Evolutionary conservation across 805 yeast genomes (phyloP), one percentile per base, ranked within the genome.

Genomic region (Kluyveromyces siamensis): DNA sequence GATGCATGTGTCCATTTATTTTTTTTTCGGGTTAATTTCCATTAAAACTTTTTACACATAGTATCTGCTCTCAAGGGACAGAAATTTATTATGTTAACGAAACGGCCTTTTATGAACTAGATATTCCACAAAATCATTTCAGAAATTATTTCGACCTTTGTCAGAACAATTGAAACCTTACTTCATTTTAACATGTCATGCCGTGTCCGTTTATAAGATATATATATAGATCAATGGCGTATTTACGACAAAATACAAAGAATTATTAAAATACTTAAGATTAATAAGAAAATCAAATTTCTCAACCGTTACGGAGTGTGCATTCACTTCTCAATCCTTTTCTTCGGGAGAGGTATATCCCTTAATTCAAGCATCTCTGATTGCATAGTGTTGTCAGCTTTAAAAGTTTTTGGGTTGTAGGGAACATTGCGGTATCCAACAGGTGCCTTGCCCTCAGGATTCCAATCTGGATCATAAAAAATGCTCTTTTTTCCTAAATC

Each of bases 391-490:
- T 44, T 44, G 43, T 55, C 61, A 30, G 71, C 50, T 14, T 73
- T 72, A 36, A 60, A 63, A 2, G 67, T 60, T 6, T 18, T 11
- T 5, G 52, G 50, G 41, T 60, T 62, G 43, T 65, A 65, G 1
- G 70, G 64, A 4, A 65, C 36, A 33, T 49, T 62, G 40, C 54
- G 55, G 40, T 54, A 54, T 16, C 64, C 55, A 4, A 51, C 46
- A 0, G 85, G 84, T 0, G 81, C 77, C 44, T 57, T 63, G 0
- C 88, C 88, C 6, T 72, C 57, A 2, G 83, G 81, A 51, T 83
- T 83, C 68, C 84, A 73, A 52, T 82, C 86, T 5, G 83, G 80
- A 55, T 83, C 83, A 61, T 77, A 81, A 58, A 76, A 83, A 1
- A 80, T 68, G 8, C 86, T 80, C 37, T 70, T 64, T 27, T 54